phyloP scores from a whole-genome alignment of 2,329 filamentous ascomycete species.

The Chrysoporthe deuterocubensis region DNA sequence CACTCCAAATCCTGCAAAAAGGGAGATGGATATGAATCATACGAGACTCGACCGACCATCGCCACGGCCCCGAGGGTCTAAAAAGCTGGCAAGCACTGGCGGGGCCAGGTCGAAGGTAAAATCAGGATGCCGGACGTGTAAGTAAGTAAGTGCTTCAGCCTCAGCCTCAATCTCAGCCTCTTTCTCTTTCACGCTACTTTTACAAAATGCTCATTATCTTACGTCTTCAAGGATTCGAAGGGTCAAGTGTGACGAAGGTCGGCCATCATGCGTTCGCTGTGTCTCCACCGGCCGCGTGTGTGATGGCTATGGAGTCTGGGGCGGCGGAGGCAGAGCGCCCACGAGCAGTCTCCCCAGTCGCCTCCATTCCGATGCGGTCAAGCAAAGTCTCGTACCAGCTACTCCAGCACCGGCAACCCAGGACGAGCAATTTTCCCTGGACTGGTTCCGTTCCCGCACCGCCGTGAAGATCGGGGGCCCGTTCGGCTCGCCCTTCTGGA shows the following conservation, averaged over 20 bases:
- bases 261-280: slow-evolving; percentile 32
- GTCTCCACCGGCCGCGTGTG: slow-evolving; percentile 32
- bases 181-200: background rate
- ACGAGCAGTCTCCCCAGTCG: slow-evolving; percentile 8
- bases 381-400: background rate
- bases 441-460: slow-evolving; percentile 49
- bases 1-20: background rate
- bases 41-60: background rate
- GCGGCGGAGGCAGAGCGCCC: slow-evolving; percentile 22
- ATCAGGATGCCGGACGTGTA: slow-evolving; percentile 12
- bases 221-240: slow-evolving; percentile 29
- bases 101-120: background rate
- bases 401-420: slow-evolving; percentile 23
- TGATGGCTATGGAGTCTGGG: slow-evolving; percentile 34
- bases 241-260: slow-evolving; percentile 36
- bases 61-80: background rate
- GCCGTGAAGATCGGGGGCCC: slow-evolving; percentile 42
- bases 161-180: background rate
- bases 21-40: background rate
- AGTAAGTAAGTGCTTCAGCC: slow-evolving; percentile 4
- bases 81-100: background rate
- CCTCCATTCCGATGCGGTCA: background rate
- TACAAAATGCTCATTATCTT: background rate
- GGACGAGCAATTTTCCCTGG: slow-evolving; percentile 42
- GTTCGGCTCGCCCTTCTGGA: slow-evolving; percentile 45